Evolutionary conservation across 78 protist species (phyloP).

Genomic region (Capsaspora owczarzaki): DNA sequence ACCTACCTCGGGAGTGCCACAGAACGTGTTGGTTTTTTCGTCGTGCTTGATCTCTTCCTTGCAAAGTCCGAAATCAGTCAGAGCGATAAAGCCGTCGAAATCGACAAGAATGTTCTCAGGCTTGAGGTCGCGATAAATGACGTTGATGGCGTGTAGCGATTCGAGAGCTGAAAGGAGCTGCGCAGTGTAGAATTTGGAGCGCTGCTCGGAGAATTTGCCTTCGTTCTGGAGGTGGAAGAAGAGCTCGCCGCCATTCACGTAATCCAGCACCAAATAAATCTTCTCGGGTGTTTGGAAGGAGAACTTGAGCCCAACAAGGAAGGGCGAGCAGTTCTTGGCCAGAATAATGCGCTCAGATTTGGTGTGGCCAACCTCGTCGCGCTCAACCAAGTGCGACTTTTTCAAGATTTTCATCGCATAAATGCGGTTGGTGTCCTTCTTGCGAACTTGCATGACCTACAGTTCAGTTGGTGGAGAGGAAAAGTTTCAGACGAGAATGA

Average conservation of each 20-base stretch:
- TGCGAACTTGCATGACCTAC: slow-evolving; percentile 60
- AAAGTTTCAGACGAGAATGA: no score
- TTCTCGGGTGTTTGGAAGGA: slow-evolving; percentile 83
- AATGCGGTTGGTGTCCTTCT: slow-evolving; percentile 45
- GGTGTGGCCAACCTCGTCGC: slow-evolving; percentile 80
- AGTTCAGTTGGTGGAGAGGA: no score
- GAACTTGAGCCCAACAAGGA: slow-evolving; percentile 75
- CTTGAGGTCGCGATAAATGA: slow-evolving; percentile 77
- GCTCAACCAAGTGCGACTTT: slow-evolving; percentile 12
- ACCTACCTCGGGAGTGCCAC: slow-evolving; percentile 92
- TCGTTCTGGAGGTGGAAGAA: slow-evolving; percentile 67
- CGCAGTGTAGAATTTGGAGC: slow-evolving; percentile 72
- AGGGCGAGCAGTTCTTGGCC: slow-evolving; percentile 58
- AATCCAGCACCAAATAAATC: slow-evolving; percentile 88
- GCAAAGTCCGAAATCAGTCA: slow-evolving; percentile 86
- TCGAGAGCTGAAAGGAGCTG: slow-evolving; percentile 70
- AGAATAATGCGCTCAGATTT: slow-evolving; percentile 69
- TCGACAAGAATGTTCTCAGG: slow-evolving; percentile 77
- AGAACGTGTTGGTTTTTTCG: slow-evolving; percentile 77
- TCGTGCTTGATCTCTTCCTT: slow-evolving; percentile 2
- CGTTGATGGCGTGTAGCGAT: slow-evolving; percentile 57
- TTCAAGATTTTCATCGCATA: slow-evolving; percentile 57
- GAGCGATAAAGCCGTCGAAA: slow-evolving; percentile 71
- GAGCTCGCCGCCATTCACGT: slow-evolving; percentile 89
- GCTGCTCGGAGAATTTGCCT: slow-evolving; percentile 60